Evolutionary conservation across 768 basidiomycete species (phyloP), one percentile per base, ranked within the genome.

Genomic region (Cystofilobasidium bisporidii): DNA sequence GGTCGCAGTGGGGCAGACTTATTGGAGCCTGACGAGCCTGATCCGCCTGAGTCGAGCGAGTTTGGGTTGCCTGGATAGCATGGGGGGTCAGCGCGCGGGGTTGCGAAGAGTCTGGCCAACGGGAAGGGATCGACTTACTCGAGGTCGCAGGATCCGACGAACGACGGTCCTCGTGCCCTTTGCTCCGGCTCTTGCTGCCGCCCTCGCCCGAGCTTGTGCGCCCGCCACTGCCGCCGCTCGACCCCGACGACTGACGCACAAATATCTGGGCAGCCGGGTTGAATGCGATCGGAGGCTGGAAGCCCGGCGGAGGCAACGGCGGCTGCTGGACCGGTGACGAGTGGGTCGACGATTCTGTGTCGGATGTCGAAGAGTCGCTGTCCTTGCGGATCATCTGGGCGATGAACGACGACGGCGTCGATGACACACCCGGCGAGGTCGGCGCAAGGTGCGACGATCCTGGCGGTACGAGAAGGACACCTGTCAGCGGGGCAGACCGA

Each of bases 251-350:
- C 40, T 61, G 60, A 24, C 40, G 60, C 4, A 56, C 53, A 32
- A 56, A 32, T 26, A 32, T 32, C 26, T 63, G 61, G 1, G 67
- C 67, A 8, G 67, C 67, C 4, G 67, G 67, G 33, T 68, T 68
- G 61, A 59, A 68, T 3, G 67, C 67, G 4, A 68, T 61, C 0
- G 67, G 67, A 18, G 67, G 67, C n/a, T 68, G 67, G 43, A 68
- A 68, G 20, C 67, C 67, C 30, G 67, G 60, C 24, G 67, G 67
- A 4, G 67, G 67, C 2, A 40, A 43, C 22, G 67, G 67, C 8
- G 67, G 67, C 24, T n/a, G n/a, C n/a, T 61, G 60, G 43, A 10
- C 32, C 18, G 60, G 26, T 4, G 64, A 59, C 36, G 36, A 36
- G 36, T 36, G 36, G 36, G 8, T 43, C 26, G 48, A 50, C n/a